Evolutionary conservation across 345 rosid species (phyloP).

Genomic region (Salix suchowensis): DNA sequence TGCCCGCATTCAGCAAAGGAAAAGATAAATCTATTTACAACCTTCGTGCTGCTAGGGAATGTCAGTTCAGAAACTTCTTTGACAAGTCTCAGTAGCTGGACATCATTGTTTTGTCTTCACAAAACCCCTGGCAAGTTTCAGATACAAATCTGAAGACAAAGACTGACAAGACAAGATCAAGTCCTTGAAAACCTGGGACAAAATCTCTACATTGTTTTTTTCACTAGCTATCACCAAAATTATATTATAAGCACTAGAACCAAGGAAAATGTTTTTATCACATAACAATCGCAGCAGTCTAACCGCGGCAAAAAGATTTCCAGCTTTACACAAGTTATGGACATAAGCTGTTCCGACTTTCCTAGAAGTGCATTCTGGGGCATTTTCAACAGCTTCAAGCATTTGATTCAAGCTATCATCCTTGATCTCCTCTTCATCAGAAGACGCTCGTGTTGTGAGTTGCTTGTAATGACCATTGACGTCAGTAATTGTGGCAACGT

Average conservation of each 20-base stretch:
- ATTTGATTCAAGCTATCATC: constrained; percentile 33
- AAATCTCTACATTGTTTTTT: constrained; percentile 30
- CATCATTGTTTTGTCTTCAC: constrained; percentile 33
- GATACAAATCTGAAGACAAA: constrained; percentile 50
- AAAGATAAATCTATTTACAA: constrained; percentile 56
- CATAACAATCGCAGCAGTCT: constrained; percentile 40
- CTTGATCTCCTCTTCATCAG: constrained; percentile 27
- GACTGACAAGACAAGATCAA: constrained; percentile 33
- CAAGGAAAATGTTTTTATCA: constrained; percentile 35
- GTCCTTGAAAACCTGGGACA: constrained; percentile 42
- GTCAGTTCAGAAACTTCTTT: constrained; percentile 42
- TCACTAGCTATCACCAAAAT: constrained; percentile 42
- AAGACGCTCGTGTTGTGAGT: constrained; percentile 29
- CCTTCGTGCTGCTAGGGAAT: constrained; percentile 34
- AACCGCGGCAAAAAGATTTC: constrained; percentile 43
- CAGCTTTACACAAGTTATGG: constrained; percentile 41
- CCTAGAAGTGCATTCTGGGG: constrained; percentile 18
- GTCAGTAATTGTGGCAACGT: constrained; percentile 18
- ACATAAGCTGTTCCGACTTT: constrained; percentile 30
- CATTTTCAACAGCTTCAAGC: constrained; percentile 20
- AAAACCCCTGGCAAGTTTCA: constrained; percentile 56
- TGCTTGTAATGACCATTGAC: constrained; percentile 18
- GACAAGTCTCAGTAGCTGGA: constrained; percentile 39
- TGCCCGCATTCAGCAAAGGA: constrained; percentile 69
- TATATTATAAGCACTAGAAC: constrained; percentile 26